Base-by-base conservation (phyloP, 345 rosid genomes). In the Gossypium rotundifolium region DNA sequence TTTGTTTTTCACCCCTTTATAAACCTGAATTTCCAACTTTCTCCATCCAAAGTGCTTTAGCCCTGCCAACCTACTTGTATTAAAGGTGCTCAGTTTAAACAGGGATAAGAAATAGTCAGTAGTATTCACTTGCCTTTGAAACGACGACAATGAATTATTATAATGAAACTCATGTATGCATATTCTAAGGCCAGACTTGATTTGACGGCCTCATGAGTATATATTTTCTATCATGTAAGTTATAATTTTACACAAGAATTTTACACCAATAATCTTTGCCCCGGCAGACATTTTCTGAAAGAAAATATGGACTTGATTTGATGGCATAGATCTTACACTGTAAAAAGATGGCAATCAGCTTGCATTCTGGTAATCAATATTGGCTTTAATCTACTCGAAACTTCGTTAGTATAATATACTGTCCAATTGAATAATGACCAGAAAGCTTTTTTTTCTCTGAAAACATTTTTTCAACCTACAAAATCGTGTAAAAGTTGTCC, bases 401-500 rank as follows among this genome's bases (percentile, higher is more conserved):
- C 65, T 22, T 65, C 20, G 77, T 75, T 76, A 71, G 72, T 61
- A 65, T 60, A 65, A n/a, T 3, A 55, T 45, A 57, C 25, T 73
- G 67, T 58, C 61, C 57, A 38, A 65, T 62, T 7, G 25, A 18
- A 69, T 49, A 16, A 63, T 69, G 75, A 67, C 51, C 23, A 49
- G 54, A 59, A 22, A 72, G 44, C 42, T 22, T 14, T 40, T 9
- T 9, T 9, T 17, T 52, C 33, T 52, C 29, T 23, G 16, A 13
- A 13, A 70, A 73, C 40, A 14, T 16, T 70, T 59, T 55, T 20
- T 89, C 88, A 92, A 51, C 97, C 97, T 44, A 92, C 97, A 77
- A 92, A 92, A 80, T 94, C 92, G 77, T 88, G 97, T 81, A 94
- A 84, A 67, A 94, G 92, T 80, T 92, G 98, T 40, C 94, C 91